Evolutionary conservation across 1,139 yeast species (phyloP), one percentile per base, ranked within the genome.

Genomic region (Geotrichum citri-aurantii): DNA sequence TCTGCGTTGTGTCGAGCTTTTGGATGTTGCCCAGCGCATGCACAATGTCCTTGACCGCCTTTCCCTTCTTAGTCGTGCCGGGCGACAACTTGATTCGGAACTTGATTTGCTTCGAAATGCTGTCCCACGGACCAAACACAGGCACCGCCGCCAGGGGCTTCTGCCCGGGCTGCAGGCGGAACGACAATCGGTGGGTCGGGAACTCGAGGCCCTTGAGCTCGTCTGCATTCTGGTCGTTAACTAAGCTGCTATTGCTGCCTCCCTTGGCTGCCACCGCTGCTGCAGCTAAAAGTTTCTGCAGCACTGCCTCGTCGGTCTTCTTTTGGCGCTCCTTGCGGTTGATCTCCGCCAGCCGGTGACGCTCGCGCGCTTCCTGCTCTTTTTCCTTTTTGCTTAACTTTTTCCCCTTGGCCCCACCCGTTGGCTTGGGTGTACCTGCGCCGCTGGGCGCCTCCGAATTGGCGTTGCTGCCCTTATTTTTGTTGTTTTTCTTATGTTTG

Each of bases 121-220:
- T 80, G 12, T 81, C 74, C 96, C 97, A 95, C 1, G 99, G 99
- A 0, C 93, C 98, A 78, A 91, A 92, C 10, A 89, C 85, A 0
- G 98, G 96, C 8, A 93, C 81, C 7, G 88, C 82, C 55, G 84
- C 89, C 14, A 85, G 65, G 0, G 75, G 73, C 26, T 74, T 77
- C 60, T 78, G 82, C 1, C 67, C 70, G 26, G 71, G 62, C 17
- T 66, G 64, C 37, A 76, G 68, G 26, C 60, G 61, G 21, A 61
- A 52, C 52, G 64, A 67, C 48, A 66, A 19, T n/a, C 49, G 44
- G 5, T 31, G 14, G 6, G 33, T 5, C 7, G 55, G 61, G n/a
- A 48, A 73, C 14, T 62, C 64, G n/a, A 64, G 69, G 1, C 62
- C 69, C 11, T 70, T 74, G 7, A 69, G 71, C 5, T 65, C 69